phyloP scores from a whole-genome alignment of 1,139 yeast species.

The Saccharomycopsis crataegensis region DNA sequence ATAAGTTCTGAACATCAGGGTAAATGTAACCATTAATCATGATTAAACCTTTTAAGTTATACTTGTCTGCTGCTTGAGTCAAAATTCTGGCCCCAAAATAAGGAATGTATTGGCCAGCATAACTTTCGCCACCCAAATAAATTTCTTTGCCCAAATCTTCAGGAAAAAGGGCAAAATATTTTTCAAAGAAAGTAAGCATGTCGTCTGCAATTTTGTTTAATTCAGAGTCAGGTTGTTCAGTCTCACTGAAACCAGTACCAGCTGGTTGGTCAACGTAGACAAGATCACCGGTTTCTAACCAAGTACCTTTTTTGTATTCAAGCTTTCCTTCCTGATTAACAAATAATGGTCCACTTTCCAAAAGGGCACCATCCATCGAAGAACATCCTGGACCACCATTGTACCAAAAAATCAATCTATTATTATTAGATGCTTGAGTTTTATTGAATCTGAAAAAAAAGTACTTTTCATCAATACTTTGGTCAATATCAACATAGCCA shows the following conservation, averaged over 20 bases:
- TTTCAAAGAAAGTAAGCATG: constrained; percentile 48
- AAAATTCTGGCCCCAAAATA: constrained; percentile 54
- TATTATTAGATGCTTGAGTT: constrained; percentile 6
- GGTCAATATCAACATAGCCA: constrained; percentile 37
- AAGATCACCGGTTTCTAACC: constrained; percentile 64
- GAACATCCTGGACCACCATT: constrained; percentile 87
- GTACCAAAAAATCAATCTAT: constrained; percentile 57
- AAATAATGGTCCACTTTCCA: constrained; percentile 75
- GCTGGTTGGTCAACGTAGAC: constrained; percentile 77
- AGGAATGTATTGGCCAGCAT: constrained; percentile 83
- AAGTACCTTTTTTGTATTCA: constrained; percentile 49
- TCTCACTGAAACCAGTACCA: constrained; percentile 57
- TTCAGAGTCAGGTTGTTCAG: constrained; percentile 29
- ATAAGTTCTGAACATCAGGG: constrained; percentile 67
- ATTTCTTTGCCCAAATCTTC: constrained; percentile 50
- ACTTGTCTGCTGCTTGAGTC: constrained; percentile 26
- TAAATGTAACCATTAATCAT: constrained; percentile 83
- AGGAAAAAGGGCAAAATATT: constrained; percentile 57
- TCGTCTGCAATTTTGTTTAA: constrained; percentile 36
- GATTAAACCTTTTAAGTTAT: constrained; percentile 48
- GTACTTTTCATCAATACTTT: constrained; percentile 36
- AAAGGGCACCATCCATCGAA: constrained; percentile 78
- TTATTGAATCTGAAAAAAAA: constrained; percentile 38
- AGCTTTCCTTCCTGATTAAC: constrained; percentile 36
- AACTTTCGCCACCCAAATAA: constrained; percentile 74